Evolutionary conservation across 1,284 basidiomycete genomes (phyloP), one percentile per base, ranked within the genome.

Genomic region (Puccinia novopanici): DNA sequence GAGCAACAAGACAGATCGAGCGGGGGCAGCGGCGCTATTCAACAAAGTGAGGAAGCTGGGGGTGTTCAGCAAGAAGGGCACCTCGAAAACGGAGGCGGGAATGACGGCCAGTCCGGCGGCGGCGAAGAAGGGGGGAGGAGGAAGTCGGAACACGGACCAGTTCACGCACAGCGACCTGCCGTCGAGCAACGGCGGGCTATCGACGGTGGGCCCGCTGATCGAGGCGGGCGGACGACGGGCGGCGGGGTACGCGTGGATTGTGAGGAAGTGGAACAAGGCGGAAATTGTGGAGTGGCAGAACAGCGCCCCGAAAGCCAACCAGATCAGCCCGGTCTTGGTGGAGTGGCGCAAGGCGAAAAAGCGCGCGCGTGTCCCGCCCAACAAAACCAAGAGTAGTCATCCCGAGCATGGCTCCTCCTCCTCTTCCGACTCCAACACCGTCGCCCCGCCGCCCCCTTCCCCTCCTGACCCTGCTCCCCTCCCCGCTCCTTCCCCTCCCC

Each of bases 241-340:
- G 34, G 82, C 84, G 27, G 84, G 84, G 4, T 85, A 85, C 77
- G 82, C 81, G 22, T 85, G 84, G 84, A 84, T 82, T 30, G 82
- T 85, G 17, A 77, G 83, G 13, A 84, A 83, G 72, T 84, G 82
- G 83, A 83, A 81, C 30, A 82, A 84, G 34, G 75, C 76, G 12
- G 75, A 81, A 22, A 80, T 82, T 22, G 82, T 83, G 19, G 55
- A 81, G 10, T 68, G 67, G 37, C 70, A 55, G n/a, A 27, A 22
- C 48, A 3, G 22, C 22, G 3, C 45, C 75, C 78, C 42, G 59
- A 72, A 22, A 48, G 65, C 61, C 68, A 63, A 0, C 81, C 78
- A 8, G 63, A 55, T 19, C 50, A 65, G n/a, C 68, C 65, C 40
- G 34, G 40, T 50, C 70, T 27, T 84, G 82, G 50, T 81, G 81